Evolutionary conservation across 495 filamentous ascomycete species (phyloP).

Genomic region (Daldinia concentrica): DNA sequence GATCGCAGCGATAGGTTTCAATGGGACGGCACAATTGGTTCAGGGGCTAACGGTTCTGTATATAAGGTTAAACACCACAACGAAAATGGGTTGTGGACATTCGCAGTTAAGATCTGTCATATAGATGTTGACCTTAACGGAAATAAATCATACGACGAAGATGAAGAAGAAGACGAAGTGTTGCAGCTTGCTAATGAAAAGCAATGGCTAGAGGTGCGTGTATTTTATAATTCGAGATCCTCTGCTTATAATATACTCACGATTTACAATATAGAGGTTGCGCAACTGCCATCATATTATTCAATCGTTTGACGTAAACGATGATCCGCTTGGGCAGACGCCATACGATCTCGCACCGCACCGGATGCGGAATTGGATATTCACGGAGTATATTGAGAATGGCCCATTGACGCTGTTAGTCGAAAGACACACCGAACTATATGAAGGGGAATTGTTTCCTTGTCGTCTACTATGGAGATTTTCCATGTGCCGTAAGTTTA

Average conservation of each 20-base stretch:
- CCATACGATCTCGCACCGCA: not conserved
- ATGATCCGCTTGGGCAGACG: constrained; percentile 16
- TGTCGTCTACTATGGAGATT: constrained; percentile 25
- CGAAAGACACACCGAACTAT: not conserved
- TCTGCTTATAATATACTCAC: not conserved
- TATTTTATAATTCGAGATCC: too few relatives aligned
- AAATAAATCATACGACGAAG: constrained; percentile 15
- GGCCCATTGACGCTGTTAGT: not conserved
- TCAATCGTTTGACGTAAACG: not conserved
- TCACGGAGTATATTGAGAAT: constrained; percentile 20
- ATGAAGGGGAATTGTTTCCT: not conserved
- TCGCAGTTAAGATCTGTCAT: constrained; percentile 19
- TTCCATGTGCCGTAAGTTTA: constrained; percentile 29
- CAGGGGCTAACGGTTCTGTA: constrained; percentile 23
- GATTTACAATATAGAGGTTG: constrained; percentile 7
- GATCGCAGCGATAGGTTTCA: not conserved
- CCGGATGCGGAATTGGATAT: constrained; percentile 25
- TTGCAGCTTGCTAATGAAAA: not conserved
- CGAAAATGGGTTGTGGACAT: not conserved
- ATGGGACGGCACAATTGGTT: constrained; percentile 5
- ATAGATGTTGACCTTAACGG: constrained; percentile 13
- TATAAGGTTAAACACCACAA: not conserved
- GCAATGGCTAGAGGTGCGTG: constrained; percentile 15
- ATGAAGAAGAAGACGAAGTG: constrained; percentile 4
- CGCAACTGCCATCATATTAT: constrained; percentile 17